phyloP scores from a whole-genome alignment of 139 green algal species.

The Yamagishiella unicocca region DNA sequence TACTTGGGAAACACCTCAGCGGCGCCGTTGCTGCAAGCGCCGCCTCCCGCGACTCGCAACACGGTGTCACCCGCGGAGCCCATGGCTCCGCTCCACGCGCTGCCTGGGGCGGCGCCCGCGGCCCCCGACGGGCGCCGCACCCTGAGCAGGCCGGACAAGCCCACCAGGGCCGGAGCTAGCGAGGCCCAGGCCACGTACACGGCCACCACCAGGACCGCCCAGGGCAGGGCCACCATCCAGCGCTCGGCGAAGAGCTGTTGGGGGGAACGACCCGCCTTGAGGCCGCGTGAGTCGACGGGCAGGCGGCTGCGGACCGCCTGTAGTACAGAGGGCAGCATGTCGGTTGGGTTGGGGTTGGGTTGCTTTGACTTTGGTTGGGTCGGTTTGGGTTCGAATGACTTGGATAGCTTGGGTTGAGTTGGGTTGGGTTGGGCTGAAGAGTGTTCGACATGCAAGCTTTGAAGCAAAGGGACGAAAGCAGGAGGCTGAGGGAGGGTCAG shows the following conservation, averaged over 20 bases:
- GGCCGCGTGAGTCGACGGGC: not conserved
- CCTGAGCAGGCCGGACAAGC: not conserved
- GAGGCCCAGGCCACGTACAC: constrained; percentile 12
- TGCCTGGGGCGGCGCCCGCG: too few species aligned
- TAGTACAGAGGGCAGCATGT: too few species aligned
- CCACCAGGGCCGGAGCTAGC: not conserved
- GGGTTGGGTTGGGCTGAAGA: too few species aligned
- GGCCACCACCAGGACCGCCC: not conserved
- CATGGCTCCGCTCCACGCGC: not conserved
- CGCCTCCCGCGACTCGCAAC: not conserved
- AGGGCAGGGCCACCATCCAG: constrained; percentile 36
- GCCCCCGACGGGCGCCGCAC: too few species aligned
- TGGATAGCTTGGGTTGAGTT: too few species aligned
- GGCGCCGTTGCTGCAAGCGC: not conserved
- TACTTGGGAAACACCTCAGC: constrained; percentile 13
- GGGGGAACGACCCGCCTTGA: not conserved
- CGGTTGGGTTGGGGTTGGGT: too few species aligned
- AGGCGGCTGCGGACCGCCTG: constrained; percentile 39
- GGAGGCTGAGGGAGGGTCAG: too few species aligned
- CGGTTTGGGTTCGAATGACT: too few species aligned
- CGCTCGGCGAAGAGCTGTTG: constrained; percentile 46
- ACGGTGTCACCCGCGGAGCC: not conserved
- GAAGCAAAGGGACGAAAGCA: too few species aligned
- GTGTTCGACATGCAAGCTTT: too few species aligned
- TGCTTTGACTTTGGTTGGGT: too few species aligned